Conservation (phyloP, 2,329 filamentous ascomycete genomes). For the Talaromyces amestolkiae region DNA sequence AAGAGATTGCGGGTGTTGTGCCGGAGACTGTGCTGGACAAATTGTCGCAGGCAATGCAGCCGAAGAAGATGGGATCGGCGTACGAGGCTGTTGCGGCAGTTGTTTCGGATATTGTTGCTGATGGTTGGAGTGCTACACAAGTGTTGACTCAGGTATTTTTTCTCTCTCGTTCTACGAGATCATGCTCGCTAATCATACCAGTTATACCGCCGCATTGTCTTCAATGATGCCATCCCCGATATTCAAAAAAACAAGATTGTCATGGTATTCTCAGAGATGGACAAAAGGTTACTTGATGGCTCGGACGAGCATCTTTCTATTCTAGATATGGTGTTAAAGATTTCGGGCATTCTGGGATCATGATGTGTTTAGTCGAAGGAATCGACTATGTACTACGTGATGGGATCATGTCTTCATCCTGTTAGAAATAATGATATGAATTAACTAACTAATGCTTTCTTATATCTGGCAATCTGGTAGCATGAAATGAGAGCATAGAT, state of each 20-base stretch:
- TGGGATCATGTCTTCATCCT: background rate
- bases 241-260: constrained; percentile 88
- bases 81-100: constrained; percentile 75
- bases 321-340: constrained; percentile 76
- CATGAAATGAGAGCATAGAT: background rate
- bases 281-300: constrained; percentile 91
- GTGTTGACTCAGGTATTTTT: constrained; percentile 70
- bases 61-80: constrained; percentile 59
- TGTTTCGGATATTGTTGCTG: constrained; percentile 87
- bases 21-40: constrained; percentile 69
- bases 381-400: background rate
- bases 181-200: constrained; percentile 15
- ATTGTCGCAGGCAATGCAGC: constrained; percentile 73
- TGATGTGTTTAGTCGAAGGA: background rate
- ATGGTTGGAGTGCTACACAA: constrained; percentile 94
- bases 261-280: constrained; percentile 84
- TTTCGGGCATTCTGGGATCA: constrained; percentile 66
- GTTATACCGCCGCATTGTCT: constrained; percentile 72
- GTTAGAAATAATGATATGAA: background rate
- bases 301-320: constrained; percentile 93
- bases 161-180: background rate
- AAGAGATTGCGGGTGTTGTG: constrained; percentile 96
- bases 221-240: constrained; percentile 79
- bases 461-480: background rate
- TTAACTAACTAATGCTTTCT: background rate